Conservation (phyloP, 2,329 filamentous ascomycete genomes). For the Aspergillus ochraceoroseus region DNA sequence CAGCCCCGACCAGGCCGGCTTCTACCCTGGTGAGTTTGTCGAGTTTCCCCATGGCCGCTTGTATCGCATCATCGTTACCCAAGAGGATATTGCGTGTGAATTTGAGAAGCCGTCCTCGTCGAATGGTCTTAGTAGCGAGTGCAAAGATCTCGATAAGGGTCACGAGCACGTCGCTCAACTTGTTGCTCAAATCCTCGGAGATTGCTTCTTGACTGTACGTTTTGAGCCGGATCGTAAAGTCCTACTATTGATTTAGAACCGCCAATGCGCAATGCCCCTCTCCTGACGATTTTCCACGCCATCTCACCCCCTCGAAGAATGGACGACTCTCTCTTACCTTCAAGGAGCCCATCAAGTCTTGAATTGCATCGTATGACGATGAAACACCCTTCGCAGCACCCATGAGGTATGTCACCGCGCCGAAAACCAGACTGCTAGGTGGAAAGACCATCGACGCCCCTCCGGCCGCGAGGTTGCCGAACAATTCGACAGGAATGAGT, state of each 20-base stretch:
- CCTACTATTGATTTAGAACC: conserved; percentile 3
- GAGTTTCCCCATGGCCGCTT: conserved; percentile 40
- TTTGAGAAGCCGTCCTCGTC: conserved; percentile 40
- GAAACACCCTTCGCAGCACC: conserved; percentile 46
- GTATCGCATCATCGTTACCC: conserved; percentile 41
- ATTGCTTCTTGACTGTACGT: conserved; percentile 9
- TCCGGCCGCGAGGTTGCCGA: conserved; percentile 13
- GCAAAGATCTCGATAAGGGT: conserved; percentile 47
- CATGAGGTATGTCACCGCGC: conserved; percentile 44
- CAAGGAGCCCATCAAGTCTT: conserved; percentile 42
- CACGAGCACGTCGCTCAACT: conserved; percentile 43
- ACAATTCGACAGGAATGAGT: conserved; percentile 11
- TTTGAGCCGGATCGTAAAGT: conserved; percentile 14
- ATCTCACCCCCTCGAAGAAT: no score
- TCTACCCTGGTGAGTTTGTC: conserved; percentile 43
- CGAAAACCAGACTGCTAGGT: conserved; percentile 27
- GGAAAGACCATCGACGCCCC: conserved; percentile 14
- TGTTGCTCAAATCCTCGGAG: conserved; percentile 25
- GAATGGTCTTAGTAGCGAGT: conserved; percentile 42
- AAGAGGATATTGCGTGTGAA: conserved; percentile 43
- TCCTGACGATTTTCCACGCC: no score
- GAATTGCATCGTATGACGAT: conserved; percentile 45
- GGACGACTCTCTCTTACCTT: no score
- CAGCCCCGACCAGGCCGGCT: conserved; percentile 42
- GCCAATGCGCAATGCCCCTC: no score